phyloP scores from a whole-genome alignment of 2,329 filamentous ascomycete species.

The Thelonectria olida region DNA sequence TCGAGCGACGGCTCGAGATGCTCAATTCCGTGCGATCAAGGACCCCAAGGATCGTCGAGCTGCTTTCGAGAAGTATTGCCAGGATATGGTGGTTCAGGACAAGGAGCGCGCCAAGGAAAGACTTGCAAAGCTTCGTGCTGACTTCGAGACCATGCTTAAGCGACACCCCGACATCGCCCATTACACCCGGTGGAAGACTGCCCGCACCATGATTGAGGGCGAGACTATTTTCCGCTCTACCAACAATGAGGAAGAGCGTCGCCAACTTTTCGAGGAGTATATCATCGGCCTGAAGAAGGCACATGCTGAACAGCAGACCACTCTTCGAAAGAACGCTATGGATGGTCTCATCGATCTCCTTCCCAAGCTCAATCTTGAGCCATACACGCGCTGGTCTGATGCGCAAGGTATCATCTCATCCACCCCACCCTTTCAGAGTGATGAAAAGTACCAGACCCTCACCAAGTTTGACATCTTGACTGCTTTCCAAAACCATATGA shows the following conservation, averaged over 20 bases:
- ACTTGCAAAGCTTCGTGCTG: conserved; percentile 87
- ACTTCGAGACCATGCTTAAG: conserved; percentile 96
- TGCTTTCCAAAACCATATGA: conserved; percentile 95
- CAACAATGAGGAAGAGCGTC: conserved; percentile 85
- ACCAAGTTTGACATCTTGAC: conserved; percentile 90
- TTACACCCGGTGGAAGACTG: conserved; percentile 97
- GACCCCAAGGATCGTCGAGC: conserved; percentile 90
- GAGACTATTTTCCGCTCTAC: conserved; percentile 96
- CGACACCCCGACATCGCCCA: conserved; percentile 97
- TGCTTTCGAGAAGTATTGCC: conserved; percentile 94
- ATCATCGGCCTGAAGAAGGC: conserved; percentile 83
- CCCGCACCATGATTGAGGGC: conserved; percentile 90
- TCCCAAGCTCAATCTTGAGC: conserved; percentile 82
- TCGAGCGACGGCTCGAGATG: conserved; percentile 85
- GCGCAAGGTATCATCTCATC: conserved; percentile 84
- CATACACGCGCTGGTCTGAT: conserved; percentile 94
- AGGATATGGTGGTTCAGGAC: conserved; percentile 89
- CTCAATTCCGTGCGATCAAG: conserved; percentile 91
- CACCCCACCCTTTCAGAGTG: conserved; percentile 79
- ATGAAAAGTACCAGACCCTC: conserved; percentile 86
- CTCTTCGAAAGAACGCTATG: conserved; percentile 80
- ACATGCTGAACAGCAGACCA: conserved; percentile 78
- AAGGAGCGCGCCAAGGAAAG: conserved; percentile 95
- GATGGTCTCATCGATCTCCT: conserved; percentile 83
- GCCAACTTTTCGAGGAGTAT: conserved; percentile 94